Base-by-base conservation (phyloP, 495 filamentous ascomycete genomes). In the Talaromyces proteolyticus region DNA sequence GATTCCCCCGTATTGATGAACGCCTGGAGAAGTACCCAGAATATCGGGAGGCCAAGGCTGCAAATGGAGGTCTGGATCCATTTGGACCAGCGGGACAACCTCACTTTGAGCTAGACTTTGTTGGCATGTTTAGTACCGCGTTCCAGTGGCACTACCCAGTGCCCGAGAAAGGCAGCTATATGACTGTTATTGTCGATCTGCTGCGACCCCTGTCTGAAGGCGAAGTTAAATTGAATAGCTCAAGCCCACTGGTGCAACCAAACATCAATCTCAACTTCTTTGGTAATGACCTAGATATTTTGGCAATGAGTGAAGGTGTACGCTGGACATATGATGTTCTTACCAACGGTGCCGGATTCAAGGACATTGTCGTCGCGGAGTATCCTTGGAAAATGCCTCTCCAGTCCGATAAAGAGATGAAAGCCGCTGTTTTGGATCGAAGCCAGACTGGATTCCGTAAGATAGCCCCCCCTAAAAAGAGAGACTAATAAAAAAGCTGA, bases 141-240 rank as follows among this genome's bases (percentile, higher is more conserved):
- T 85, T 83, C 74, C 81, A 82, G 57, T 83, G 78, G 79, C 80
- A 85, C 59, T 76, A 74, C 57, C 78, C 77, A 0, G 56, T 66
- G 0, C 80, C 80, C 2, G 53, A 63, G 1, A 39, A 61, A 20
- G 79, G 80, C 2, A 70, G 66, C 51, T 68, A 63, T 45, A 56
- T 83, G 45, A 83, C 78, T 2, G 74, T 83, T 11, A 77, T 86
- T 49, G 79, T 84, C 7, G 78, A 84, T 53, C 65, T 84, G 37
- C 63, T 84, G 10, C 75, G 80, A 0, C 78, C 81, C 4, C 51
- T 79, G 21, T 80, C 75, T 20, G 63, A 70, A 43, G 65, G 51
- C 5, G 63, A 73, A 24, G 78, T 84, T 0, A 76, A 67, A 14
- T 65, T 85, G 22, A 74, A 74, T 59, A 76, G 69, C 49, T 53